Base-by-base conservation (phyloP, 306 rosid species). In the Vigna trinervia region DNA sequence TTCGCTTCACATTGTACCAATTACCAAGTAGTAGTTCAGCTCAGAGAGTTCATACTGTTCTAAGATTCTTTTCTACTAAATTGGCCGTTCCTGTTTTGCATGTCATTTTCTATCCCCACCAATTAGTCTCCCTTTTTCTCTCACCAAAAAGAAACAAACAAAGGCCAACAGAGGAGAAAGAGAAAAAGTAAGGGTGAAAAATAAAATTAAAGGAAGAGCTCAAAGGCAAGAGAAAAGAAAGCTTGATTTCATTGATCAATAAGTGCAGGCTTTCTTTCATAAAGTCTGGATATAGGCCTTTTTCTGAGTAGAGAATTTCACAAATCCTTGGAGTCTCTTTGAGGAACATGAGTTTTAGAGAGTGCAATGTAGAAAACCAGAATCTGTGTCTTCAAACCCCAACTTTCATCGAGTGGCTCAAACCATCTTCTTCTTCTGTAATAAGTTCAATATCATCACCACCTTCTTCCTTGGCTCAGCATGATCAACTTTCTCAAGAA, bases 371-470 rank as follows among this genome's bases (percentile, higher is more conserved):
- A 45, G 86, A 84, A 41, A 86, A 86, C 69, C 78, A 82, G 60
- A 83, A 58, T 70, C 62, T 81, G 30, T 80, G 87, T 80, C 83
- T 90, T 73, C 89, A 90, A 80, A 76, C 94, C n/a, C 93, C 96
- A 15, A 86, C 83, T 85, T 95, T 95, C 86, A 90, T 95, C 67
- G 98, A 95, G 83, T 92, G 97, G 97, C 96, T 95, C 41, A 90
- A 95, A 74, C 97, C 97, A 69, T 57, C 88, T 47, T 80, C 91
- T 47, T 80, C 91, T 13, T 80, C 89, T 66, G 58, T 71, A 86
- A 2, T 51, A 51, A 39, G 30, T 71, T 19, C 79, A 11, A 38
- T 81, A 53, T 54, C 78, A 10, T 80, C 81, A 15, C 48, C 89
- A 38, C 70, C 88, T 4, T 69, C 75, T 5, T 68, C 86, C 52